These are phyloP conservation scores for Rhizomucor miehei DNA, from an alignment of 371 early-diverging fungal species.

Conservation along the genomic window DNA sequence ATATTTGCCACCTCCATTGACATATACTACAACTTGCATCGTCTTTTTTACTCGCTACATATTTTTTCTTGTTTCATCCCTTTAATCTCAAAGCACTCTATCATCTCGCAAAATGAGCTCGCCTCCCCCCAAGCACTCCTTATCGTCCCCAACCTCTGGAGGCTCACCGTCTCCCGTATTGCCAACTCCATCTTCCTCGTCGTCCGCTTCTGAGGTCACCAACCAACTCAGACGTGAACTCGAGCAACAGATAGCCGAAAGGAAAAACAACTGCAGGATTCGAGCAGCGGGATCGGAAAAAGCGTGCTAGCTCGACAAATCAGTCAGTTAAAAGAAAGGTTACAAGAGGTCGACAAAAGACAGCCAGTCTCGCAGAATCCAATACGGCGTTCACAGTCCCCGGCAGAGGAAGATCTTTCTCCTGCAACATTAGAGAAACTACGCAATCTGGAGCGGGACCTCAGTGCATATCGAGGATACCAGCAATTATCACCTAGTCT, in stretches of 20 bases:
- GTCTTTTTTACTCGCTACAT: conserved; percentile 1
- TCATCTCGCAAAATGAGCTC: conserved; percentile 15
- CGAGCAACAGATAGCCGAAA: conserved; percentile 41
- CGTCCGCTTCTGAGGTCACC: conserved; percentile 18
- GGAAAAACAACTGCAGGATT: conserved; percentile 39
- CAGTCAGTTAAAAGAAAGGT: conserved; percentile 33
- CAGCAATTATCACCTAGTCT: conserved; percentile 18
- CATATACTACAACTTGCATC: background rate
- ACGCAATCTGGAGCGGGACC: conserved; percentile 37
- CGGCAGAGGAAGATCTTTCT: conserved; percentile 12
- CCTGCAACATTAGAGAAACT: conserved; percentile 33
- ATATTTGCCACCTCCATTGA: background rate
- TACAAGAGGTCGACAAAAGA: conserved; percentile 29
- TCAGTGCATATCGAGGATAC: conserved; percentile 20
- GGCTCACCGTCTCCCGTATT: conserved; percentile 23
- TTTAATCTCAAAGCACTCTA: background rate
- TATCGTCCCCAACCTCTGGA: conserved; percentile 33
- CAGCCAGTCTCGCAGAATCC: conserved; percentile 13
- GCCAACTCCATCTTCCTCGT: conserved; percentile 45
- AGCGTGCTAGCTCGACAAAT: conserved; percentile 46
- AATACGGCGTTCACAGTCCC: conserved; percentile 12
- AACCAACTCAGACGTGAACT: conserved; percentile 29
- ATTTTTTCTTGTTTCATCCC: conserved; percentile 2
- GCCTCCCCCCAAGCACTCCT: conserved; percentile 38
- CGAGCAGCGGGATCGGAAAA: conserved; percentile 42